Evolutionary conservation across 192 early-diverging fungal species (phyloP), one percentile per base, ranked within the genome.

Genomic region (Linnemannia zychae): DNA sequence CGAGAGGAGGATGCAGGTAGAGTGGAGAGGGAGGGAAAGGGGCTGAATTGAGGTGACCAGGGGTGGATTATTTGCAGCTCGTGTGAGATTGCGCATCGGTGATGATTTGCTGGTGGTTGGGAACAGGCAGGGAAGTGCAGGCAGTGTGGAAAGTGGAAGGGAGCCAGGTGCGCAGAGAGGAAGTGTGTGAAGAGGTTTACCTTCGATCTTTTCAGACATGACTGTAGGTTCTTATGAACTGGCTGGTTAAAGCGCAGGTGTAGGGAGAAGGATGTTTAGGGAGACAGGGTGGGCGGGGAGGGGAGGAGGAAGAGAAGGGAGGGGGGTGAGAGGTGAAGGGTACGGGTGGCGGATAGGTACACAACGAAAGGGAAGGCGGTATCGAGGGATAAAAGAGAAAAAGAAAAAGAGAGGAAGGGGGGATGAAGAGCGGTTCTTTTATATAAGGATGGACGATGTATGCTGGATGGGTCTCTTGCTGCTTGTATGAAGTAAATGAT

Each of bases 191-290:
- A 20, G 69, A 28, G n/a, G 46, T 5, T 38, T 80, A 80, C 78
- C 78, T 80, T 80, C 78, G 68, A 80, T 80, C 71, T 74, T 80
- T 80, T 80, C 78, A 53, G 71, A 47, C 78, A 80, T 80, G 71
- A 72, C 65, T 72, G 50, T 33, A 4, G 13, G 71, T 74, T 80
- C 71, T 73, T 68, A 18, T 80, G 78, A 80, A 80, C 78, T 74
- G 50, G 44, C 72, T 80, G 78, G 72, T 80, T 72, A 78, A 71
- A 69, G 68, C 68, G 70, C 76, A 44, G 40, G 37, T 28, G 65
- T 67, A 28, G 75, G n/a, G 9, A 9, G 69, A 16, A 68, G n/a
- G 46, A n/a, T 67, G 71, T 68, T 80, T 73, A 80, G 24, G 71
- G 28, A 80, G 78, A 80, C 78, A 80, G 66, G 78, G 34, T 80